A percentile compares a stretch with the other conserved stretches of the same genome.
phyloP scores from a whole-genome alignment of 148 eudicot species.

The Camellia japonica region DNA sequence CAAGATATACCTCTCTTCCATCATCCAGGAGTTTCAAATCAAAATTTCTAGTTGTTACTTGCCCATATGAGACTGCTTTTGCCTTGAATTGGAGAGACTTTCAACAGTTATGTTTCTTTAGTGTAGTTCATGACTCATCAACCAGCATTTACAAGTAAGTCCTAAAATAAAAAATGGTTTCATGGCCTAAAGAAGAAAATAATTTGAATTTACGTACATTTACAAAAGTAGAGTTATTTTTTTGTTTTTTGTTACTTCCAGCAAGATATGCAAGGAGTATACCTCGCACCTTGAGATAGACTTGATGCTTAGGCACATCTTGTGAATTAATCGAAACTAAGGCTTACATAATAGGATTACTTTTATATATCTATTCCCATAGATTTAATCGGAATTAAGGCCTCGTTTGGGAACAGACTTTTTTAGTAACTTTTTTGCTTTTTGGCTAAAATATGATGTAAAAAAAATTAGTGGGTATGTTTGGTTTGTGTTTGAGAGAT shows the following conservation, averaged over 20 bases:
- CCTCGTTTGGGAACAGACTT: background rate
- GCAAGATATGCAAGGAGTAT: background rate
- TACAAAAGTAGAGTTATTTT: background rate
- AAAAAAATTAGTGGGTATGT: no score
- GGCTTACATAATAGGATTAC: background rate
- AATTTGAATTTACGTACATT: background rate
- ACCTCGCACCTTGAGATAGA: background rate
- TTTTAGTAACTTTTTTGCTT: no score
- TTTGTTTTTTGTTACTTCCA: background rate
- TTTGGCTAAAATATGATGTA: no score
- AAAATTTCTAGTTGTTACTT: conserved; percentile 2
- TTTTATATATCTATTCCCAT: background rate
- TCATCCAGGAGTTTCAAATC: background rate
- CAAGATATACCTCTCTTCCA: conserved; percentile 6
- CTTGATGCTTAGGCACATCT: background rate
- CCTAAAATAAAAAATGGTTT: background rate
- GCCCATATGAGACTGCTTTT: conserved; percentile 11
- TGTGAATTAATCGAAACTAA: background rate
- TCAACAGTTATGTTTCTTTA: conserved; percentile 9
- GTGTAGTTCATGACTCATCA: background rate
- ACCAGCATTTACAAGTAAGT: conserved; percentile 13
- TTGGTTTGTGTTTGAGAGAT: no score
- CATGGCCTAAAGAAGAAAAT: background rate
- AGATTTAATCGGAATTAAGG: background rate
- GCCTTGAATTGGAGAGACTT: background rate